phyloP scores from a whole-genome alignment of 805 yeast genomes.

The Saccharomycopsis javanensis region DNA sequence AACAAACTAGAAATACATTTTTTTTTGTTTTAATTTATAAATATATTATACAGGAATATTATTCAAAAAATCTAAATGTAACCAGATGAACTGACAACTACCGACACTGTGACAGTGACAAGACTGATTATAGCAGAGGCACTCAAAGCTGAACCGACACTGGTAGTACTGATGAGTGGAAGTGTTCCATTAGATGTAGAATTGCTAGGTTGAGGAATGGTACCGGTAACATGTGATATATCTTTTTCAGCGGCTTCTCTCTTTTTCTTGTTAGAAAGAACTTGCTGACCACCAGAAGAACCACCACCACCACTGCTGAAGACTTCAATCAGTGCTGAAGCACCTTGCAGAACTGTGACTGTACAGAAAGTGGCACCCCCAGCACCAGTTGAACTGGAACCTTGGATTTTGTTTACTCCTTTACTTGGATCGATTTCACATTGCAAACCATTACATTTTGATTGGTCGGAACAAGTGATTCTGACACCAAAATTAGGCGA shows the following conservation, averaged over 20 bases:
- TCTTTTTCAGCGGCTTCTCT: constrained; percentile 1
- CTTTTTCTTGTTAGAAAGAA: neutral
- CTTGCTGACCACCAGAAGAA: neutral
- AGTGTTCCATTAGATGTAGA: constrained; percentile 3
- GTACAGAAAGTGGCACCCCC: constrained; percentile 76
- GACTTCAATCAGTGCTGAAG: constrained; percentile 64
- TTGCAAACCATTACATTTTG: constrained; percentile 63
- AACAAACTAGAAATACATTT: neutral
- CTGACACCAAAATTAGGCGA: constrained; percentile 64
- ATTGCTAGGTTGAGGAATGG: neutral
- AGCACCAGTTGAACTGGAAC: constrained; percentile 37
- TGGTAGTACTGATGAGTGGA: neutral
- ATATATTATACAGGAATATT: neutral
- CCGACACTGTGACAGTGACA: neutral
- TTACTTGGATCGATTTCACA: constrained; percentile 74
- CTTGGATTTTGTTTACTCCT: constrained; percentile 49
- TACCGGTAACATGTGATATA: neutral
- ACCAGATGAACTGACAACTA: neutral
- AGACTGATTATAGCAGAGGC: neutral
- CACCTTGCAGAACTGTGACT: constrained; percentile 57
- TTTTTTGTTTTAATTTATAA: neutral
- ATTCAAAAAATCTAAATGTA: neutral
- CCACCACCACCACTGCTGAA: constrained; percentile 31
- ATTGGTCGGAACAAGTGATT: constrained; percentile 61
- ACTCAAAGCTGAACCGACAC: neutral